phyloP scores from a whole-genome alignment of 2,329 filamentous ascomycete species.

The Pseudogymnoascus sp. region DNA sequence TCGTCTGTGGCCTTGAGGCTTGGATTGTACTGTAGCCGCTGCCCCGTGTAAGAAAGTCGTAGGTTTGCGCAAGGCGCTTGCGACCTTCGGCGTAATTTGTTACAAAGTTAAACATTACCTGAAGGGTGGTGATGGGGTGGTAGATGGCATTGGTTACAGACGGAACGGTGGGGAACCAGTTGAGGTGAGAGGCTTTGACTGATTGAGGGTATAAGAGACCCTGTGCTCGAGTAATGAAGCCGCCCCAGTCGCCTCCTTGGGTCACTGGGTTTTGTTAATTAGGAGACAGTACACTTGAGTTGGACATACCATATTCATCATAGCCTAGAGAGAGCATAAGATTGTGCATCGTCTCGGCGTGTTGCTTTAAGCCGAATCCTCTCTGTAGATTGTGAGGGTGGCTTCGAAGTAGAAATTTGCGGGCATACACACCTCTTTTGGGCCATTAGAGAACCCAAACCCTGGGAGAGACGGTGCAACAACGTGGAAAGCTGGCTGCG shows the following conservation, averaged over 20 bases:
- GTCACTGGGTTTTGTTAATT: constrained; percentile 28
- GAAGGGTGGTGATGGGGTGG: constrained; percentile 1
- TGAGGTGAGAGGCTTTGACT: constrained; percentile 46
- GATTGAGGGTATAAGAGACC: constrained; percentile 47
- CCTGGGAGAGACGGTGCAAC: constrained; percentile 49
- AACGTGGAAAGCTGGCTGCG: constrained; percentile 40
- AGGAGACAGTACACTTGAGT: not conserved
- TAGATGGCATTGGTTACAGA: constrained; percentile 5
- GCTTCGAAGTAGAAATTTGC: not conserved
- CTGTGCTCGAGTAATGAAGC: constrained; percentile 53
- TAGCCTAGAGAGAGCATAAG: constrained; percentile 63
- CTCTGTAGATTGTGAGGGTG: constrained; percentile 30
- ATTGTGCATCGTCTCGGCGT: constrained; percentile 55
- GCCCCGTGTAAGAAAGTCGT: constrained; percentile 35
- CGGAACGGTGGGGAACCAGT: constrained; percentile 12
- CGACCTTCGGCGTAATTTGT: not conserved
- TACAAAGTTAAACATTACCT: constrained; percentile 3
- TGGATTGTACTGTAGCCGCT: constrained; percentile 34
- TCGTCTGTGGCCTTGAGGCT: constrained; percentile 59
- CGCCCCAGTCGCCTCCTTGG: constrained; percentile 66
- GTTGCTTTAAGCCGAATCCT: constrained; percentile 50
- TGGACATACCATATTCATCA: constrained; percentile 37
- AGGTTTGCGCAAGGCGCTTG: not conserved
- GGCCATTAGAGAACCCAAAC: constrained; percentile 38
- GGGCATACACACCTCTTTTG: constrained; percentile 17